Base-by-base conservation (phyloP, 1,284 basidiomycete genomes). In the Singerocomus inundabilis region DNA sequence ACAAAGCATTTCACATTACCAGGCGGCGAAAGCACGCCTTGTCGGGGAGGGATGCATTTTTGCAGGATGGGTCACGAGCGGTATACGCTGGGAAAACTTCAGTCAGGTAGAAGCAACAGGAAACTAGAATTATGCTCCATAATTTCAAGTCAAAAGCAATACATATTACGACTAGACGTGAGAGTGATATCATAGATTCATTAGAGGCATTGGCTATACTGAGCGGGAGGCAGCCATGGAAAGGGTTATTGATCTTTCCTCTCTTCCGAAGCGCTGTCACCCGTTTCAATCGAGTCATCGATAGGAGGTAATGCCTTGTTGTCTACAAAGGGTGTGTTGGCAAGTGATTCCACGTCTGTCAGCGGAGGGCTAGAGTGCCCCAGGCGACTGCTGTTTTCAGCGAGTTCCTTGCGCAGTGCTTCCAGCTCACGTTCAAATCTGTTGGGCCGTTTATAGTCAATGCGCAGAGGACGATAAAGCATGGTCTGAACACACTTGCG, bases 371-470 rank as follows among this genome's bases (percentile, higher is more conserved):
- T 85, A 3, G 80, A 78, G 16, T 75, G 73, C 6, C 76, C 72
- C 1, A 78, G 79, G 15, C 78, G 74, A 11, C 76, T 70, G 30
- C 70, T 78, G 18, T 68, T 73, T 57, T 89, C 86, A 1, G 87
- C 88, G 4, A 92, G 75, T 63, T 95, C 93, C 69, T 91, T 93
- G 36, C 93, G 83, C 30, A 96, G 70, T 1, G 85, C 83, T 62
- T 95, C 93, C 12, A 96, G 74, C 69, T 96, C 93, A 32, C 88
- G 82, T 67, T 95, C 93, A 61, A 96, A 96, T 66, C 91, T 93
- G 57, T 26, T 29, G 12, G 29, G 9, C 25, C 36, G 15, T 49
- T 42, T 26, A 25, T 24, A 9, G 15, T 68, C 39, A 53, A 4
- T 31, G 35, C 7, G 40, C 37, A 45, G n/a, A 21, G 24, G 40